Base-by-base conservation (phyloP, 1,284 basidiomycete species). In the Hypsizygus ulmarius region DNA sequence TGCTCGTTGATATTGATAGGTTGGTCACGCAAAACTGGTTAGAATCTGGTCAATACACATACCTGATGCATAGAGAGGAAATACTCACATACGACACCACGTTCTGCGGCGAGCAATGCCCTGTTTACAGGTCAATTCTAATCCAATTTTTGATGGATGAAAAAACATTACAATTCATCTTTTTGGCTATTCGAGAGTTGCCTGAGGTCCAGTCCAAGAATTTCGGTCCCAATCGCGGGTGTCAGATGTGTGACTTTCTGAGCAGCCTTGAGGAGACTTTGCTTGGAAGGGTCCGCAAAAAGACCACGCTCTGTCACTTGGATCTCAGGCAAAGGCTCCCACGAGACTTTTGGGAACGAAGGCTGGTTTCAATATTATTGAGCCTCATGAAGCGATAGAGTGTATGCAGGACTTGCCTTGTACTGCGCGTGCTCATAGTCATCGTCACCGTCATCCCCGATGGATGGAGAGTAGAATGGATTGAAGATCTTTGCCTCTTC, bases 1-100 rank as follows among this genome's bases (percentile, higher is more conserved):
- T 92, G 87, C 51, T 86, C 73, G 47, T 86, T 74, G 39, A 89
- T 77, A 59, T 72, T 74, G 51, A 87, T 70, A 52, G 84, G 80
- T 70, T 88, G 86, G 54, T 87, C 79, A 42, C 82, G 82, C 69
- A 86, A 79, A 68, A 86, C 86, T 86, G 53, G 51, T 40, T 9
- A 21, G 5, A 16, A 3, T 1, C 66, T 62, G 58, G 66, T 63
- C 49, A 70, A 58, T 55, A 50, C 16, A 34, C 11, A 21, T 44
- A 49, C 27, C 40, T n/a, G n/a, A 5, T 4, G 21, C 7, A 35
- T n/a, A 38, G n/a, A 0, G 19, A 2, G 3, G 42, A 12, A 40
- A 3, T 45, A 71, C 81, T 61, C 54, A 86, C 82, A 86, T 2
- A 85, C 78, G 32, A 83, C 84, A 1, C 82, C 82, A 39, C 84